Evolutionary conservation across 2,329 filamentous ascomycete species (phyloP).

Genomic region (Colletotrichum sp.): DNA sequence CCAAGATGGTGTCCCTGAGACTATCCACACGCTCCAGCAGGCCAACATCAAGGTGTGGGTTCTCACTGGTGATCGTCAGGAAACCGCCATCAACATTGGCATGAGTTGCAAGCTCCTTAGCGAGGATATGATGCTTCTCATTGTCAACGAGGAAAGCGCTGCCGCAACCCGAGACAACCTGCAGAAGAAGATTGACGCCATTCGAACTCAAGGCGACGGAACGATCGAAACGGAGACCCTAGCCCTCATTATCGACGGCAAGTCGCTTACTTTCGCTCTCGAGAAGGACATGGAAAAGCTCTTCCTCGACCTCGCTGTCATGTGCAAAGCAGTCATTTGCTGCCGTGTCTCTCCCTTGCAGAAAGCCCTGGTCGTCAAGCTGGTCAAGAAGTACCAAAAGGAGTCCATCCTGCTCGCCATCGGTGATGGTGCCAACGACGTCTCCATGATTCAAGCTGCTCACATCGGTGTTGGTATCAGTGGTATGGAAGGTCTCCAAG

Average conservation of each 20-base stretch:
- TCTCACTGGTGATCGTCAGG: slow-evolving; percentile 93
- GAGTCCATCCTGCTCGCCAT: slow-evolving; percentile 93
- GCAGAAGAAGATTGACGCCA: slow-evolving; percentile 90
- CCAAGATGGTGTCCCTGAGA: slow-evolving; percentile 97
- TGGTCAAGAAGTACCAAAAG: slow-evolving; percentile 90
- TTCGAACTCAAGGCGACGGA: slow-evolving; percentile 79
- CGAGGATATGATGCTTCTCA: slow-evolving; percentile 97
- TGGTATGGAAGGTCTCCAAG: slow-evolving; percentile 95
- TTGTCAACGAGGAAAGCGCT: slow-evolving; percentile 89
- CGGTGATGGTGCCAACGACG: slow-evolving; percentile 96
- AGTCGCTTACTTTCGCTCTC: slow-evolving; percentile 89
- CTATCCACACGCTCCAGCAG: slow-evolving; percentile 94
- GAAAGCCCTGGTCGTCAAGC: slow-evolving; percentile 96
- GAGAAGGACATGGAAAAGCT: slow-evolving; percentile 93
- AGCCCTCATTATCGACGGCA: slow-evolving; percentile 94
- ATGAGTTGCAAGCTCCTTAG: slow-evolving; percentile 99
- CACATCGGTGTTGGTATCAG: slow-evolving; percentile 98
- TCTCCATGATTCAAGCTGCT: slow-evolving; percentile 99
- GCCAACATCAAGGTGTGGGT: slow-evolving; percentile 99
- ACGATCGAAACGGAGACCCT: slow-evolving; percentile 83
- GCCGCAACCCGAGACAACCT: slow-evolving; percentile 85
- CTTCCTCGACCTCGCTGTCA: slow-evolving; percentile 89
- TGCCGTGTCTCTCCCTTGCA: slow-evolving; percentile 96
- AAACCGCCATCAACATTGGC: slow-evolving; percentile 99
- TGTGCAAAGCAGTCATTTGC: slow-evolving; percentile 99